Evolutionary conservation across 2,329 filamentous ascomycete species (phyloP).

Genomic region (Colletotrichum sp.): DNA sequence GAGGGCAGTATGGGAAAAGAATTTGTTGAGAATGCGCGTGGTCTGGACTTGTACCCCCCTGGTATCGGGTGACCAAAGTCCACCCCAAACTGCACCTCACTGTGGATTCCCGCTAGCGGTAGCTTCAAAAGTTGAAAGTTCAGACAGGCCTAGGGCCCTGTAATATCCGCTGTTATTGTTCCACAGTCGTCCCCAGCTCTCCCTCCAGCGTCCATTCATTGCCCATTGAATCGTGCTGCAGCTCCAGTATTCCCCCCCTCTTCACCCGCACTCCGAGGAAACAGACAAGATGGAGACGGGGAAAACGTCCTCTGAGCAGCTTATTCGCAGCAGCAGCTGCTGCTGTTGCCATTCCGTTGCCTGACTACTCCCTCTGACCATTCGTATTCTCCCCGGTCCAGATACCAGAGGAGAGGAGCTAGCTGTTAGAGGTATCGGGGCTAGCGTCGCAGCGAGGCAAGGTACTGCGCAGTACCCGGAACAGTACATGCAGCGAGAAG

Average conservation of each 20-base stretch:
- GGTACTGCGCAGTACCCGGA: background rate
- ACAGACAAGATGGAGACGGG: background rate
- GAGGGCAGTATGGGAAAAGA: slow-evolving; percentile 18
- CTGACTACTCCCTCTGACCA: background rate
- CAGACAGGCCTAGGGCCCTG: slow-evolving; percentile 7
- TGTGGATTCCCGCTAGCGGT: slow-evolving; percentile 11
- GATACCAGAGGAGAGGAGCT: background rate
- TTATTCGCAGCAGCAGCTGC: background rate
- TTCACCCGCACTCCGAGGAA: background rate
- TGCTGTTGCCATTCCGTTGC: background rate
- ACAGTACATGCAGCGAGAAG: background rate
- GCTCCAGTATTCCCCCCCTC: background rate
- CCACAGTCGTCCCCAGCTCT: slow-evolving; percentile 1
- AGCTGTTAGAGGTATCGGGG: background rate
- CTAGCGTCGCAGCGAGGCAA: background rate
- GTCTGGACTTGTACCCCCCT: slow-evolving; percentile 21
- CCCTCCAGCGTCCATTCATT: background rate
- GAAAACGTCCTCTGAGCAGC: background rate
- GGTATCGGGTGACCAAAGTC: slow-evolving; percentile 9
- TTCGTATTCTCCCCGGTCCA: background rate
- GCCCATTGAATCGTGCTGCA: background rate
- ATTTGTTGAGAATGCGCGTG: slow-evolving; percentile 18
- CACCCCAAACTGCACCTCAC: slow-evolving; percentile 2
- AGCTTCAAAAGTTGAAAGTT: background rate
- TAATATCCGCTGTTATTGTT: slow-evolving; percentile 15